Conservation (phyloP, 495 filamentous ascomycete genomes). For the Aspergillus panamensis region DNA sequence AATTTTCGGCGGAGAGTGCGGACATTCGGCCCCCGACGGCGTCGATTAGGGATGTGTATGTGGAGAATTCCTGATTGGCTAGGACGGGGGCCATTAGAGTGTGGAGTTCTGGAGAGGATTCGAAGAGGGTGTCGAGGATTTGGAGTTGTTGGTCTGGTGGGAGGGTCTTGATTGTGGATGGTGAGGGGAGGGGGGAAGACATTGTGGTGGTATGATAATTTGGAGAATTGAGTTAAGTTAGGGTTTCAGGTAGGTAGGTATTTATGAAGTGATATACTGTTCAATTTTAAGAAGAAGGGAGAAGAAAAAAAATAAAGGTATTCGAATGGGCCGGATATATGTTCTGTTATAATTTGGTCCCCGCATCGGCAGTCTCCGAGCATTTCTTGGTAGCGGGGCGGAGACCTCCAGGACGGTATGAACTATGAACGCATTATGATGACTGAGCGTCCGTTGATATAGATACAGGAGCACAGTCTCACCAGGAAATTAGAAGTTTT, state of each 20-base stretch:
- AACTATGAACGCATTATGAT: too few relatives aligned
- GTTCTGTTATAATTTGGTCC: constrained; percentile 9
- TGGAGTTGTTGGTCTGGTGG: constrained; percentile 53
- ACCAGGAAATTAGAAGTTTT: too few relatives aligned
- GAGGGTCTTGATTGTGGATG: constrained; percentile 49
- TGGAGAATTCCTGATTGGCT: constrained; percentile 57
- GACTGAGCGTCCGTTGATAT: too few relatives aligned
- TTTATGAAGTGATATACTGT: background rate
- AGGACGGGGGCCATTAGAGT: constrained; percentile 65
- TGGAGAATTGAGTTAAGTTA: background rate
- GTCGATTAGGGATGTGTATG: constrained; percentile 57
- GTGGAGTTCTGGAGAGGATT: constrained; percentile 74
- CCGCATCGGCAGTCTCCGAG: constrained; percentile 37
- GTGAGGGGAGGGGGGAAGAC: constrained; percentile 46
- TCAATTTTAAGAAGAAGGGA: background rate
- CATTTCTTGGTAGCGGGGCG: constrained; percentile 20
- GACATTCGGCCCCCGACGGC: constrained; percentile 54
- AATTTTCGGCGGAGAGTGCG: constrained; percentile 46
- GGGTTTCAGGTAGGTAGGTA: background rate
- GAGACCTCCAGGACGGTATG: constrained; percentile 15
- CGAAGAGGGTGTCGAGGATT: constrained; percentile 81
- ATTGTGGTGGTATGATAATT: constrained; percentile 3
- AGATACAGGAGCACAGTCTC: too few relatives aligned
- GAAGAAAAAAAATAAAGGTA: background rate
- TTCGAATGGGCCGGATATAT: constrained; percentile 1